These are phyloP conservation scores for Pseudodiploospora longispora DNA, from an alignment of 2,329 filamentous ascomycete genomes.

Conservation along the genomic window DNA sequence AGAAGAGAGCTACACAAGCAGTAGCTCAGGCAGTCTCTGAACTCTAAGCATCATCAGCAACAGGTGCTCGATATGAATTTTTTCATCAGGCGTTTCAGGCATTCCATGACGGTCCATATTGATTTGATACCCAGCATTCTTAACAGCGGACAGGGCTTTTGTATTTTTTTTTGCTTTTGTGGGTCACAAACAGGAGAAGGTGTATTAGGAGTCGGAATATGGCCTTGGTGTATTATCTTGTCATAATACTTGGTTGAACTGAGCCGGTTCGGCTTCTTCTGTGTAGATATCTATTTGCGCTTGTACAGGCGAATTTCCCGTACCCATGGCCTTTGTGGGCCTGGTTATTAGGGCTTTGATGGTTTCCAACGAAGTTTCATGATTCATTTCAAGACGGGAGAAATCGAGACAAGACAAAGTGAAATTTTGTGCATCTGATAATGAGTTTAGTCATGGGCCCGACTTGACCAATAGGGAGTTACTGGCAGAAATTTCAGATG, in stretches of 20 bases:
- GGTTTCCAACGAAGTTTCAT: slow-evolving; percentile 1
- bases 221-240: too few relatives aligned
- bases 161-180: neutral
- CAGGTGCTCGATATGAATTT: slow-evolving; percentile 1
- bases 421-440: slow-evolving; percentile 2
- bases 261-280: too few relatives aligned
- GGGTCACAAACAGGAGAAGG: slow-evolving; percentile 1
- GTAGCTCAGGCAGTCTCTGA: slow-evolving; percentile 66
- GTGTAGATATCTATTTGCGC: too few relatives aligned
- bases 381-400: neutral
- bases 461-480: slow-evolving; percentile 5
- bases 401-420: slow-evolving; percentile 3
- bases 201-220: slow-evolving; percentile 9
- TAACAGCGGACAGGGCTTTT: neutral
- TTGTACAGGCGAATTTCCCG: too few relatives aligned
- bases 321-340: slow-evolving; percentile 1
- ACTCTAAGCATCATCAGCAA: slow-evolving; percentile 36
- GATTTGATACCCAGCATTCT: slow-evolving; percentile 10
- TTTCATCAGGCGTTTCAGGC: slow-evolving; percentile 10
- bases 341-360: slow-evolving; percentile 7
- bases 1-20: slow-evolving; percentile 68
- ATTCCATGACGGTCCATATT: slow-evolving; percentile 10
- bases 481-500: slow-evolving; percentile 8
- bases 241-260: too few relatives aligned
- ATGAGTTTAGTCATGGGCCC: slow-evolving; percentile 11